A percentile compares a stretch with the other conserved stretches of the same genome.
phyloP scores from a whole-genome alignment of 1,139 yeast species.

The Scheffersomyces lignicola region DNA sequence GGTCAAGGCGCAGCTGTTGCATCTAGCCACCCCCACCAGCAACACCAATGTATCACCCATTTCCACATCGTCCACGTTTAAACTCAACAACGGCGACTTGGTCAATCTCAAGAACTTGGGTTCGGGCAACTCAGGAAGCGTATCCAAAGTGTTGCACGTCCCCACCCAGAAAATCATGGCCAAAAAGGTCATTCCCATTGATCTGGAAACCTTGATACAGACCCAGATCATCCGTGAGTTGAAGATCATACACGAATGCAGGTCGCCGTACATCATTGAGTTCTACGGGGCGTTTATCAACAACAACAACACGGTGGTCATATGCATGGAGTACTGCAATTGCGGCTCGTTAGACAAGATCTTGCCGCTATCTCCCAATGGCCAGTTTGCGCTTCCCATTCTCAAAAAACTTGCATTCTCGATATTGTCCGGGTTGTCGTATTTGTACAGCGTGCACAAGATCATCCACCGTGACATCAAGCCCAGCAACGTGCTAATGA shows the following conservation, averaged over 20 bases:
- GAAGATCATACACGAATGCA: conserved; percentile 88
- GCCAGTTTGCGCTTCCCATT: conserved; percentile 58
- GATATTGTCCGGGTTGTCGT: conserved; percentile 77
- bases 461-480: conserved; percentile 78
- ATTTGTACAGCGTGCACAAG: conserved; percentile 76
- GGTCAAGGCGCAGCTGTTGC: conserved; percentile 6
- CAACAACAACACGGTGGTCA: conserved; percentile 66
- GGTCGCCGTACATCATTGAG: conserved; percentile 77
- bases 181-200: conserved; percentile 82
- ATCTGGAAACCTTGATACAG: conserved; percentile 76
- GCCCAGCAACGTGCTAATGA: conserved; percentile 67
- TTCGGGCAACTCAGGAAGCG: conserved; percentile 93
- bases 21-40: conserved; percentile 1
- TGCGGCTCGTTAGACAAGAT: conserved; percentile 90
- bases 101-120: conserved; percentile 79
- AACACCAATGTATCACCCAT: conserved; percentile 25
- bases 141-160: conserved; percentile 80
- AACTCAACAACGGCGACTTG: conserved; percentile 66
- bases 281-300: conserved; percentile 86
- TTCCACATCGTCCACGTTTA: conserved; percentile 40
- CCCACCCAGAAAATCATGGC: conserved; percentile 93
- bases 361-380: conserved; percentile 48
- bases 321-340: conserved; percentile 95
- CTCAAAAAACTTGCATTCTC: conserved; percentile 74
- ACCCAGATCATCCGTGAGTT: conserved; percentile 87